Conservation (phyloP, 1,139 yeast species). For the Kodamaea derodonti region DNA sequence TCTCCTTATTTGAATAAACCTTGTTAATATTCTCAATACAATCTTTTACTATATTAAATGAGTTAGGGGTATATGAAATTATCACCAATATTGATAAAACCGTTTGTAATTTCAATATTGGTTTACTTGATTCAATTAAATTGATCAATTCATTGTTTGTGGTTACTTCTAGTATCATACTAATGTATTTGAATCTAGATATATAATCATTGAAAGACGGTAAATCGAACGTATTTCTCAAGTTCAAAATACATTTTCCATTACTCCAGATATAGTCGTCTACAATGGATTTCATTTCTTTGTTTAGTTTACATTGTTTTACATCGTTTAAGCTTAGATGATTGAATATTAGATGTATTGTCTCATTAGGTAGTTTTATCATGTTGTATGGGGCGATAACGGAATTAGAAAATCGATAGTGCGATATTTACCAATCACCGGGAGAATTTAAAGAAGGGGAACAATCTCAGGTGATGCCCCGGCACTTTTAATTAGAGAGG, state of each 20-base stretch:
- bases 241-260: neutral
- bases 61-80: slow-evolving; percentile 6
- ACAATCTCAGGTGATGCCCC: no score
- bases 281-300: neutral
- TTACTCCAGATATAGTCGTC: neutral
- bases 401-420: no score
- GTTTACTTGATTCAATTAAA: neutral
- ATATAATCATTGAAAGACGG: slow-evolving; percentile 1
- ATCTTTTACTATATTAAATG: slow-evolving; percentile 8
- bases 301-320: neutral
- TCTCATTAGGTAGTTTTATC: neutral
- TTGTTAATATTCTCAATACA: slow-evolving; percentile 8
- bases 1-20: slow-evolving; percentile 3
- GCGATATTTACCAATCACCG: no score
- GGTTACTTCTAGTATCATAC: slow-evolving; percentile 5
- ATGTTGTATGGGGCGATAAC: neutral
- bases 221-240: neutral
- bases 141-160: slow-evolving; percentile 2
- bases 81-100: slow-evolving; percentile 3
- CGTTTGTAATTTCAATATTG: slow-evolving; percentile 2
- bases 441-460: no score
- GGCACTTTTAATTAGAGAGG: no score
- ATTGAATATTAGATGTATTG: neutral
- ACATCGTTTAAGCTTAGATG: neutral
- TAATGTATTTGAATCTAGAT: slow-evolving; percentile 1